phyloP scores from a whole-genome alignment of 2,329 filamentous ascomycete genomes.

The Scedosporium boydii region DNA sequence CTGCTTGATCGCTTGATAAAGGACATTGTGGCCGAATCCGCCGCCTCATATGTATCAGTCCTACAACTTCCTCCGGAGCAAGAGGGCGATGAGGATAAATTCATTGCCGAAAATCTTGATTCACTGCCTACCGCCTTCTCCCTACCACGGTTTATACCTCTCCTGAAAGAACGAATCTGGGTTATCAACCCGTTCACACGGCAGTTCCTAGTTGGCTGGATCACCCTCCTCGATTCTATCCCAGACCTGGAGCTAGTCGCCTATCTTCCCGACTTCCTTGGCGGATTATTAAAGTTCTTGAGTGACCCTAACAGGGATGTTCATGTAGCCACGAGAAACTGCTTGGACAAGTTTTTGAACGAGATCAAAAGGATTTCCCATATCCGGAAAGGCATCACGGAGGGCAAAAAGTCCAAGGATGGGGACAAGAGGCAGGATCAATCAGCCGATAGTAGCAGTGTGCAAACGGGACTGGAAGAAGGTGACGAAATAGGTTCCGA shows the following conservation, averaged over 20 bases:
- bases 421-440: slow-evolving; percentile 58
- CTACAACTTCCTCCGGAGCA: slow-evolving; percentile 38
- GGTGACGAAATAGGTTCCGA: slow-evolving; percentile 50
- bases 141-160: slow-evolving; percentile 78
- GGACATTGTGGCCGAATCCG: slow-evolving; percentile 91
- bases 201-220: slow-evolving; percentile 93
- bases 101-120: slow-evolving; percentile 28
- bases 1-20: slow-evolving; percentile 90
- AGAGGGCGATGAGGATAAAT: slow-evolving; percentile 24
- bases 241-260: slow-evolving; percentile 92
- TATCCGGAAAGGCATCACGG: slow-evolving; percentile 83
- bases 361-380: slow-evolving; percentile 93
- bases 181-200: slow-evolving; percentile 92
- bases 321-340: slow-evolving; percentile 83
- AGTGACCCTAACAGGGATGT: slow-evolving; percentile 89
- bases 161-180: slow-evolving; percentile 88
- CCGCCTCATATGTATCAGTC: slow-evolving; percentile 87
- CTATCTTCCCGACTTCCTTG: slow-evolving; percentile 84
- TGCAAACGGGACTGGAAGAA: slow-evolving; percentile 47
- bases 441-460: slow-evolving; percentile 58
- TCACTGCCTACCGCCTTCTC: slow-evolving; percentile 80
- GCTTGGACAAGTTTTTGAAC: slow-evolving; percentile 78
- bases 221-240: slow-evolving; percentile 89
- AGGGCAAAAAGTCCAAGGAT: slow-evolving; percentile 65
- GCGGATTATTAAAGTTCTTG: slow-evolving; percentile 81